Evolutionary conservation across 164 flowering plant species (phyloP).

Genomic region (Buxus sempervirens): DNA sequence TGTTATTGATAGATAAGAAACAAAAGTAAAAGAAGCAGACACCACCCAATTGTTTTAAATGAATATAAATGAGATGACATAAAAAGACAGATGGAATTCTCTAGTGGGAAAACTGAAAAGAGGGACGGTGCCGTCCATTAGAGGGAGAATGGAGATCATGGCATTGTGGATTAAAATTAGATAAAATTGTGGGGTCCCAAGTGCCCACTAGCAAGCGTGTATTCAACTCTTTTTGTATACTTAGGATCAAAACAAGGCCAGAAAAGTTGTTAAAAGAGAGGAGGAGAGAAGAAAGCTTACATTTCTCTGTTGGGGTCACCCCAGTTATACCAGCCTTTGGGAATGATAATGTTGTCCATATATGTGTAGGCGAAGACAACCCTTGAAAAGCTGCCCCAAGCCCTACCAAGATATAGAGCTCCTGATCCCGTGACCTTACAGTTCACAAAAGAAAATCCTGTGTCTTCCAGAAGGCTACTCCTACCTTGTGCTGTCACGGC

Average conservation of each 20-base stretch:
- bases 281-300: conserved; percentile 35
- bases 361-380: conserved; percentile 92
- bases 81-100: too few relatives aligned
- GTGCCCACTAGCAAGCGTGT: too few relatives aligned
- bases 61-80: too few relatives aligned
- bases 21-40: too few relatives aligned
- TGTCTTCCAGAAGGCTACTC: conserved; percentile 69
- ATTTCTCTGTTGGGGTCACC: conserved; percentile 84
- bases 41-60: too few relatives aligned
- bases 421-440: conserved; percentile 98
- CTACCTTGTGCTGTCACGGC: conserved; percentile 94
- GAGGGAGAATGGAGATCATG: too few relatives aligned
- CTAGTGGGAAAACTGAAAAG: too few relatives aligned
- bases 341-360: conserved; percentile 90
- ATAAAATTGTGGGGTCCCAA: too few relatives aligned
- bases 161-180: too few relatives aligned
- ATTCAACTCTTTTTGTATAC: too few relatives aligned
- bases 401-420: conserved; percentile 87
- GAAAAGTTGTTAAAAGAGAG: not conserved
- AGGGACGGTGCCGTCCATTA: too few relatives aligned
- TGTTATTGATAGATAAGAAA: too few relatives aligned
- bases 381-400: conserved; percentile 97
- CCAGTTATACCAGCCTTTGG: conserved; percentile 98
- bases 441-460: conserved; percentile 91
- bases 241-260: not conserved